Evolutionary conservation across 768 basidiomycete species (phyloP).

Genomic region (Leucocoprinus sp.): DNA sequence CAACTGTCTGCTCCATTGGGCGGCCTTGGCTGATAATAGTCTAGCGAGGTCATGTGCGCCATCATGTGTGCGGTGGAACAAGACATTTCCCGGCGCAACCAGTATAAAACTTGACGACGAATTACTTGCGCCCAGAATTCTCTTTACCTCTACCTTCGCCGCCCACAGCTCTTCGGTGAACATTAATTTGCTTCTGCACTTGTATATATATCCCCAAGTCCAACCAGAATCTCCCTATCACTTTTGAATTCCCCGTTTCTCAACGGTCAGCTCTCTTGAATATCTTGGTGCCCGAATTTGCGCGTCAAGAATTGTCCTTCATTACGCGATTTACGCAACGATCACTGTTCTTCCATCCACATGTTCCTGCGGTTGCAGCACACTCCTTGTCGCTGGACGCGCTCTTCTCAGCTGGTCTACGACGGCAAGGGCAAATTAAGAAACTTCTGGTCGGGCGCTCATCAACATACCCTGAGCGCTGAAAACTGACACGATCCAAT

Average conservation of each 20-base stretch:
- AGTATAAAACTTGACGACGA: slow-evolving; percentile 30
- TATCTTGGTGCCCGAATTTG: slow-evolving; percentile 3
- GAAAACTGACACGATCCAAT: background rate
- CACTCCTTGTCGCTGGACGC: background rate
- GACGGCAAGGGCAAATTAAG: slow-evolving; percentile 1
- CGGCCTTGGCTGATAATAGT: slow-evolving; percentile 7
- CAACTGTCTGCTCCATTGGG: background rate
- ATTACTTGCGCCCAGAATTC: slow-evolving; percentile 22
- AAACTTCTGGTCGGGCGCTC: slow-evolving; percentile 2
- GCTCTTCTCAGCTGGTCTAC: background rate
- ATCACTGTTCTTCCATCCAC: background rate
- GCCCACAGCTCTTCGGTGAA: slow-evolving; percentile 6
- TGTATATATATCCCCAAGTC: slow-evolving; percentile 3
- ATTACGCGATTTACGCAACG: slow-evolving; percentile 6
- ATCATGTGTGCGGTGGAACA: slow-evolving; percentile 14
- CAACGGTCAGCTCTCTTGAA: slow-evolving; percentile 5
- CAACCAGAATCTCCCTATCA: background rate
- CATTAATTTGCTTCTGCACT: slow-evolving; percentile 3
- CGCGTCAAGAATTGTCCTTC: background rate
- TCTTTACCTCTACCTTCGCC: slow-evolving; percentile 15
- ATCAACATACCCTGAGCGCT: slow-evolving; percentile 8
- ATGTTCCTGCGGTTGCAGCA: background rate
- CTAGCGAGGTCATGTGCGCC: slow-evolving; percentile 12
- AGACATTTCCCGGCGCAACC: slow-evolving; percentile 26
- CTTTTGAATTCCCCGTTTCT: background rate